These are phyloP conservation scores for Fonsecaea multimorphosa DNA, from an alignment of 2,329 filamentous ascomycete species.

Conservation along the genomic window DNA sequence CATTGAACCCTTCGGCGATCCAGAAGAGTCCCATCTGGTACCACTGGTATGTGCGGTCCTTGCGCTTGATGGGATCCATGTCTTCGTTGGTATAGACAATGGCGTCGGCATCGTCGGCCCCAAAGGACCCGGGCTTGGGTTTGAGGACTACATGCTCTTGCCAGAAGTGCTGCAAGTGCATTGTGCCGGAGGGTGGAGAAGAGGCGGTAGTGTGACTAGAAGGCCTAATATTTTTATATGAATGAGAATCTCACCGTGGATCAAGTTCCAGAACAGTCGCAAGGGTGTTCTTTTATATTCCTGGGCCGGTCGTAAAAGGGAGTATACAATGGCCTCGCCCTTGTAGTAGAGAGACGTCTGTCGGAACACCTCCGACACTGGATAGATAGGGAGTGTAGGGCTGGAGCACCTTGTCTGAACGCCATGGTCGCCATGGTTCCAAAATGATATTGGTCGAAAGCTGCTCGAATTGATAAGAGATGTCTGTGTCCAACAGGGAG, in stretches of 20 bases:
- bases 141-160: constrained; percentile 26
- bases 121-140: constrained; percentile 25
- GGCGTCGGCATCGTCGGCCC: constrained; percentile 15
- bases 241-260: not conserved
- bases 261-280: not conserved
- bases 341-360: not conserved
- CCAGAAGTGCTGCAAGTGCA: constrained; percentile 20
- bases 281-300: constrained; percentile 8
- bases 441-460: constrained; percentile 4
- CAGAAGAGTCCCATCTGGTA: constrained; percentile 32
- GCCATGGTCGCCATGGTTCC: constrained; percentile 1
- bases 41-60: constrained; percentile 29
- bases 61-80: constrained; percentile 28
- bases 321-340: constrained; percentile 2
- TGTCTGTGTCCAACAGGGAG: not conserved
- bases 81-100: constrained; percentile 22
- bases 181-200: not conserved
- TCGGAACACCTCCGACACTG: constrained; percentile 11
- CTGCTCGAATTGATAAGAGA: constrained; percentile 11
- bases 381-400: not conserved
- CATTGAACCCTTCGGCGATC: constrained; percentile 29
- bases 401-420: not conserved
- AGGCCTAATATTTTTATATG: not conserved
- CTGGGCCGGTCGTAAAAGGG: not conserved
- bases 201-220: not conserved